Base-by-base conservation (phyloP, 2,329 filamentous ascomycete species). In the Colletotrichum tabaci region DNA sequence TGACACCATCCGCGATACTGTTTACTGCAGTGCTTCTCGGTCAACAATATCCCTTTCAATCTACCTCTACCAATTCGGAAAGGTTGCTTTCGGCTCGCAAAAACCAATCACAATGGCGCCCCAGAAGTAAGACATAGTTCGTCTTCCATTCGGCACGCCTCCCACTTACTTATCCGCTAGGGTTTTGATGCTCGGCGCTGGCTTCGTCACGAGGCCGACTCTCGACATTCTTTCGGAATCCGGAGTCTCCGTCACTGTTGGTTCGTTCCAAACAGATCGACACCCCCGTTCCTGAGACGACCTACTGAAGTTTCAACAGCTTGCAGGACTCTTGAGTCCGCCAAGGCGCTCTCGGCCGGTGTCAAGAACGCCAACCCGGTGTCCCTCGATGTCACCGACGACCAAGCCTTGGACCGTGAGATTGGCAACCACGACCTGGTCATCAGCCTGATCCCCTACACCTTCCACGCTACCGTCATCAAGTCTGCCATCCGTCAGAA, bases 401-500 rank as follows among this genome's bases (percentile, higher is more conserved):
- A 88, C 58, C 82, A 87, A 68, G 94, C 93, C 44, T 90, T 98
- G 67, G 95, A 98, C 78, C 89, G 90, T 62, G 94, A 91, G 79
- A 89, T 98, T n/a, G 90, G 88, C 79, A 91, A 96, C 87, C 88
- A 93, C 80, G 93, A 96, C 80, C 84, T 97, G 13, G 91, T 93
- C 80, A 93, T 95, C 81, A 90, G 86, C 79, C 82, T 98, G 82
- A 98, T 98, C 77, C 96, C 96, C 58, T 98, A 98, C 86, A 97
- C 91, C 71, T 94, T 90, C 88, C 95, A 97, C 83, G 93, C 92
- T 56, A 87, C 88, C 66, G 95, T 98, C 78, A 97, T 98, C 89
- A 96, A 97, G 88, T 92, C 93, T 46, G 96, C 94, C 74, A 98
- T 98, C 84, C 90, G 92, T 78, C 89, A 92, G 78, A 98, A 98